A percentile compares a stretch with the other conserved stretches of the same genome.
Evolutionary conservation across 345 rosid species (phyloP).

Genomic region (Kandelia obovata): DNA sequence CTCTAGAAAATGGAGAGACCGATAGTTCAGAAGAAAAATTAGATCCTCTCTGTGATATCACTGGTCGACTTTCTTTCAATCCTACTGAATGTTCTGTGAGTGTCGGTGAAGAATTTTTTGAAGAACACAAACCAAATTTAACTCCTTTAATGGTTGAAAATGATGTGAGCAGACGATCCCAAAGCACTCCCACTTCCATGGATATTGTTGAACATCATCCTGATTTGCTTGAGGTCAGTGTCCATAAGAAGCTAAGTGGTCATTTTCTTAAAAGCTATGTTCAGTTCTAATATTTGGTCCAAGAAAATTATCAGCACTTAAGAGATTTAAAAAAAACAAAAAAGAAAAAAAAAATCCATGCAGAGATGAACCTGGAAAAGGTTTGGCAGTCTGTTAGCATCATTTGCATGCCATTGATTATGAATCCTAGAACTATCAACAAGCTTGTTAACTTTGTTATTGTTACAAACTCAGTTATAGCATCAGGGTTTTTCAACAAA

Average conservation of each 20-base stretch:
- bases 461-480: neutral
- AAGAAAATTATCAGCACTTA: no score
- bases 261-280: neutral
- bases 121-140: slow-evolving; percentile 33
- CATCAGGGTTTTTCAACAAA: neutral
- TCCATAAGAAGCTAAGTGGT: neutral
- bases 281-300: neutral
- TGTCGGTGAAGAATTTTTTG: slow-evolving; percentile 18
- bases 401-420: neutral
- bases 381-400: neutral
- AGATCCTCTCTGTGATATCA: slow-evolving; percentile 24
- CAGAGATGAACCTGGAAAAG: neutral
- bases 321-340: no score
- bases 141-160: slow-evolving; percentile 28
- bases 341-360: neutral
- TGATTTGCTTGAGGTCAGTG: slow-evolving; percentile 54
- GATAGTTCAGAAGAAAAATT: slow-evolving; percentile 21
- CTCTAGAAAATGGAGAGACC: slow-evolving; percentile 21
- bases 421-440: neutral
- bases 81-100: slow-evolving; percentile 20
- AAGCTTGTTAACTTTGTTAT: neutral
- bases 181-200: slow-evolving; percentile 23
- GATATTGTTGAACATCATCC: slow-evolving; percentile 33
- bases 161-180: slow-evolving; percentile 18
- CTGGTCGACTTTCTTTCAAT: slow-evolving; percentile 15